Evolutionary conservation across 495 filamentous ascomycete species (phyloP).

Genomic region (Cryomyces minteri): DNA sequence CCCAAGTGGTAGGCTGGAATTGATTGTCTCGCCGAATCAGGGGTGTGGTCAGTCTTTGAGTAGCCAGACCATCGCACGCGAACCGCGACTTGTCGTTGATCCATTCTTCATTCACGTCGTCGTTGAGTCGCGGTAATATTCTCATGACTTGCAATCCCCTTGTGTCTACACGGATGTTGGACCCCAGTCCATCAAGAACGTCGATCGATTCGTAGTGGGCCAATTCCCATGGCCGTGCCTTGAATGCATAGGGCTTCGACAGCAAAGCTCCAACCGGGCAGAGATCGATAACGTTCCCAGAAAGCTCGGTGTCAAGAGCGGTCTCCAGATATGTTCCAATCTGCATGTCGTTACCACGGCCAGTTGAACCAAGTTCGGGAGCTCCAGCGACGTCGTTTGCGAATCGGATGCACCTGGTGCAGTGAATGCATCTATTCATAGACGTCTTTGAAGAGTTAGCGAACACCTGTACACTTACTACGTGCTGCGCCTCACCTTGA

Average conservation of each 20-base stretch:
- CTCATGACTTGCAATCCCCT: slow-evolving; percentile 95
- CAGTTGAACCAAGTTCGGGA: slow-evolving; percentile 81
- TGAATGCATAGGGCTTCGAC: slow-evolving; percentile 95
- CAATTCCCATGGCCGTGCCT: slow-evolving; percentile 89
- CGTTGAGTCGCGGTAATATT: slow-evolving; percentile 77
- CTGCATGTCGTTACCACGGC: slow-evolving; percentile 90
- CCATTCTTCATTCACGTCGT: slow-evolving; percentile 98
- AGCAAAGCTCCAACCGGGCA: slow-evolving; percentile 94
- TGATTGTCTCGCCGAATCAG: slow-evolving; percentile 73
- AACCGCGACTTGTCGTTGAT: slow-evolving; percentile 97
- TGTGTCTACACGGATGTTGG: slow-evolving; percentile 82
- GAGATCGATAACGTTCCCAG: slow-evolving; percentile 93
- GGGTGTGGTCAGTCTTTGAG: slow-evolving; percentile 82
- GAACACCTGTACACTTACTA: background rate
- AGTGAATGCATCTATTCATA: slow-evolving; percentile 99
- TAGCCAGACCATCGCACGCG: slow-evolving; percentile 92
- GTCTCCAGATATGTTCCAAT: slow-evolving; percentile 95
- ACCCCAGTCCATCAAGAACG: slow-evolving; percentile 81
- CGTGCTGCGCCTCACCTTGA: slow-evolving; percentile 37
- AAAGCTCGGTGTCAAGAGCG: slow-evolving; percentile 81
- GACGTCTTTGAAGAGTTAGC: slow-evolving; percentile 40
- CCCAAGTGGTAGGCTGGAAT: slow-evolving; percentile 84
- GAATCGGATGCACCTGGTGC: slow-evolving; percentile 92
- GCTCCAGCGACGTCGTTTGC: slow-evolving; percentile 94
- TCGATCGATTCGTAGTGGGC: slow-evolving; percentile 88